phyloP scores from a whole-genome alignment of 2,329 filamentous ascomycete genomes.

The Alternaria sp. region DNA sequence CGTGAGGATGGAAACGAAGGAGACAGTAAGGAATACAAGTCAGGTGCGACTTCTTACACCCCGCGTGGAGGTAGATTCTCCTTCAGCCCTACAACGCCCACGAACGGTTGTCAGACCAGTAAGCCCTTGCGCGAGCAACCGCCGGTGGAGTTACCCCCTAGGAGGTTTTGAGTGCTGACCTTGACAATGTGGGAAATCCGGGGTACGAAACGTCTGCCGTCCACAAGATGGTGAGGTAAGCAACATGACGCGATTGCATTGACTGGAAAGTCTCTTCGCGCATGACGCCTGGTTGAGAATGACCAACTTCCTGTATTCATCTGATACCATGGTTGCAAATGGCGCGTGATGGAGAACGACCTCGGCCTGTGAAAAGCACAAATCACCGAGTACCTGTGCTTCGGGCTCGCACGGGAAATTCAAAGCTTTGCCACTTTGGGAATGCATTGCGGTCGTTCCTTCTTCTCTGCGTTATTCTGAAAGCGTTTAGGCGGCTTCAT shows the following conservation, averaged over 20 bases:
- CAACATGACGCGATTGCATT: constrained; percentile 6
- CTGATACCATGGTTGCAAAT: not conserved
- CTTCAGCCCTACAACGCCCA: constrained; percentile 31
- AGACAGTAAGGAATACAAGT: constrained; percentile 7
- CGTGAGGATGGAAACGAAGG: not conserved
- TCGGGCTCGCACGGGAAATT: constrained; percentile 17
- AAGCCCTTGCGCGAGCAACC: constrained; percentile 41
- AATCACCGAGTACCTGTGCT: constrained; percentile 17
- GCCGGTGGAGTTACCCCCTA: constrained; percentile 27
- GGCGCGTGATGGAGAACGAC: not conserved
- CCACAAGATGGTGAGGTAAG: constrained; percentile 1
- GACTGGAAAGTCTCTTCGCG: not conserved
- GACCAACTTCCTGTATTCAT: not conserved
- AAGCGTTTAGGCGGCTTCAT: constrained; percentile 19
- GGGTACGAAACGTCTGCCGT: constrained; percentile 18
- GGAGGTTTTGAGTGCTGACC: constrained; percentile 40
- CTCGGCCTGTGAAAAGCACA: constrained; percentile 1
- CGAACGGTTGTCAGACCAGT: constrained; percentile 31
- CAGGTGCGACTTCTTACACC: constrained; percentile 10
- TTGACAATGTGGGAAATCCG: constrained; percentile 22
- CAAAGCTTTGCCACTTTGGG: constrained; percentile 18
- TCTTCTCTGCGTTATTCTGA: constrained; percentile 9
- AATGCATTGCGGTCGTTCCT: constrained; percentile 24
- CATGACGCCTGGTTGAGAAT: not conserved
- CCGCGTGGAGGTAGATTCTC: constrained; percentile 23